Evolutionary conservation across 768 basidiomycete species (phyloP), one percentile per base, ranked within the genome.

Genomic region (Podaxis sp.): DNA sequence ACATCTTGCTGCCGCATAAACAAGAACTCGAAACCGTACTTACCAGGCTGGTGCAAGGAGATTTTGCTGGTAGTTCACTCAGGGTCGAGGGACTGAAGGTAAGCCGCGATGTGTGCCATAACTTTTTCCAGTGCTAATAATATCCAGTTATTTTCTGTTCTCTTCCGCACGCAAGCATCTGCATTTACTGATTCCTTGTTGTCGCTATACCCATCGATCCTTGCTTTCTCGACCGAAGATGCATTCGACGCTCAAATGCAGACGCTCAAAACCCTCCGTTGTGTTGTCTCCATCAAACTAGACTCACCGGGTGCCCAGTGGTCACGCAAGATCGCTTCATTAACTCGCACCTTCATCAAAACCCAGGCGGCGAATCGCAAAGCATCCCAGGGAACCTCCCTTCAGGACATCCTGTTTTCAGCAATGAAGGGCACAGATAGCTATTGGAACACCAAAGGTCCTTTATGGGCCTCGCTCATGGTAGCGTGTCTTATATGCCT

Each of bases 401-500:
- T 81, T 17, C 68, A 60, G 41, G 56, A 63, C 2, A 75, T 77
- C 2, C 69, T 78, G 51, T 58, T 70, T 26, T 59, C 65, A 4
- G 65, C 69, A 44, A 69, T 70, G 24, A 54, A 53, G 20, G 36
- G 22, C 7, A 24, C 33, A 5, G 66, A 66, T 11, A 24, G 22
- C 10, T 8, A 17, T 36, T 54, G 52, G 53, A 41, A 44, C n/a
- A 40, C n/a, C 26, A 66, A 71, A 20, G 71, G 74, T 7, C 78
- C 83, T 0, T 67, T 76, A 22, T 84, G 84, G 84, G 79, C 80
- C 2, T 64, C 81, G 10, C 67, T 76, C 20, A 72, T 80, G 24
- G 68, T 83, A 0, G 77, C 82, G 0, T 82, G 79, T 26, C 69
- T 87, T 61, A 76, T 83, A 58, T 64, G 84, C 26, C 76, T 87